Evolutionary conservation across 2,329 filamentous ascomycete genomes (phyloP), one percentile per base, ranked within the genome.

Genomic region (Talaromyces sp.): DNA sequence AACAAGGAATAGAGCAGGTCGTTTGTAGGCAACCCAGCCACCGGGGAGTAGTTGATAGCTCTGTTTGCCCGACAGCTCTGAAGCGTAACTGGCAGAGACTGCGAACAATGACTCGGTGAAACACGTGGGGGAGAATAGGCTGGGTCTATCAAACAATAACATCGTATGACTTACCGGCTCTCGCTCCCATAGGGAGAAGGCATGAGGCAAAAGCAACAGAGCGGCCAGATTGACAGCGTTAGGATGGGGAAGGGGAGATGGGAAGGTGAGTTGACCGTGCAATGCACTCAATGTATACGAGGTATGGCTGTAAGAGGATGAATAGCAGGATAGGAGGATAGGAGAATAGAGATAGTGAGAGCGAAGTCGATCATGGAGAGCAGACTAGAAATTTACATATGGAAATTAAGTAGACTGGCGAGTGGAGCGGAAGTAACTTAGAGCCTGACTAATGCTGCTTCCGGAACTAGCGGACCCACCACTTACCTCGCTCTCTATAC

Each of bases 161-260:
- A 62, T n/a, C 57, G 57, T 22, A 61, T 43, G 61, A 65, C 60
- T 66, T 61, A 66, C 64, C 64, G 63, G 64, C 64, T 66, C 45
- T 62, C 64, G 45, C 60, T 65, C 49, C 56, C 58, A 67, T 39
- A 56, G 60, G 67, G 65, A 68, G 67, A 65, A 68, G 60, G 54
- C 62, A 66, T 58, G 60, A 60, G 54, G 64, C 64, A 57, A 62
- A 65, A 33, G 45, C 41, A 62, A 56, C 54, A 59, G 47, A 62
- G 67, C 47, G 61, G 49, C 66, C 52, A 66, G 54, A 61, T 63
- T 66, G 61, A 63, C 59, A 50, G 52, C 27, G 33, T 39, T 57
- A 27, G 33, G 19, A 13, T 31, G 47, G 35, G 35, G 35, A 8
- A 31, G 27, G 27, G 25, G 19, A 27, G 22, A 13, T 10, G n/a